Conservation (phyloP, 805 yeast genomes). For the Candida dajiaensis region DNA sequence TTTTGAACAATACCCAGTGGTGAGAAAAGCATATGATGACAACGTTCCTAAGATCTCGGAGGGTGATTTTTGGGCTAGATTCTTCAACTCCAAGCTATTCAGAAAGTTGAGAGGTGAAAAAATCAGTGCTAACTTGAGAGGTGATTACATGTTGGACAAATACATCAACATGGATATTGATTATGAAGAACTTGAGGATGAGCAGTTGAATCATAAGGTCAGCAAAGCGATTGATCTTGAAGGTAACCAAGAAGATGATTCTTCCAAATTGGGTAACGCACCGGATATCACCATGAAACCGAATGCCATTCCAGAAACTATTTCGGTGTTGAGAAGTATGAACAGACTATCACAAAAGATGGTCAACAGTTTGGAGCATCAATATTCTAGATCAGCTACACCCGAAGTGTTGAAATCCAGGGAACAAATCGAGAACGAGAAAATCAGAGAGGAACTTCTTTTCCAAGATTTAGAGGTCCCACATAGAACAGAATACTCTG, state of each 20-base stretch:
- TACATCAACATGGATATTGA: constrained; percentile 71
- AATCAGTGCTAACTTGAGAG: constrained; percentile 66
- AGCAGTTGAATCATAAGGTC: constrained; percentile 39
- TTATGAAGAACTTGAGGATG: constrained; percentile 39
- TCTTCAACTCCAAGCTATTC: constrained; percentile 85
- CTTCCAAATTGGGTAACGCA: constrained; percentile 66
- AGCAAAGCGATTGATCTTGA: constrained; percentile 70
- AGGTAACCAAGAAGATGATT: constrained; percentile 78
- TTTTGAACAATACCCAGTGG: constrained; percentile 89
- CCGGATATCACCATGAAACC: constrained; percentile 86
- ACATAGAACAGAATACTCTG: constrained; percentile 45
- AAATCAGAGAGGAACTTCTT: constrained; percentile 37
- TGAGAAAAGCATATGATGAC: constrained; percentile 82
- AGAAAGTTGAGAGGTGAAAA: constrained; percentile 87
- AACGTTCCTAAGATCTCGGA: constrained; percentile 85
- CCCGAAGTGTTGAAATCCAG: constrained; percentile 30
- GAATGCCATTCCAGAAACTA: constrained; percentile 57
- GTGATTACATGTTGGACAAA: constrained; percentile 80
- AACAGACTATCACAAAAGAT: constrained; percentile 80
- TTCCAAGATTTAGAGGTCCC: constrained; percentile 47
- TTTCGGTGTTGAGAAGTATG: constrained; percentile 79
- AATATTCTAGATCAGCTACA: constrained; percentile 31
- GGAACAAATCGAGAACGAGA: constrained; percentile 31
- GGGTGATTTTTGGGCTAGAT: constrained; percentile 94
- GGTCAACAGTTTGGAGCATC: constrained; percentile 50